Conservation (phyloP, 441 rosid species). For the Gossypium davidsonii region DNA sequence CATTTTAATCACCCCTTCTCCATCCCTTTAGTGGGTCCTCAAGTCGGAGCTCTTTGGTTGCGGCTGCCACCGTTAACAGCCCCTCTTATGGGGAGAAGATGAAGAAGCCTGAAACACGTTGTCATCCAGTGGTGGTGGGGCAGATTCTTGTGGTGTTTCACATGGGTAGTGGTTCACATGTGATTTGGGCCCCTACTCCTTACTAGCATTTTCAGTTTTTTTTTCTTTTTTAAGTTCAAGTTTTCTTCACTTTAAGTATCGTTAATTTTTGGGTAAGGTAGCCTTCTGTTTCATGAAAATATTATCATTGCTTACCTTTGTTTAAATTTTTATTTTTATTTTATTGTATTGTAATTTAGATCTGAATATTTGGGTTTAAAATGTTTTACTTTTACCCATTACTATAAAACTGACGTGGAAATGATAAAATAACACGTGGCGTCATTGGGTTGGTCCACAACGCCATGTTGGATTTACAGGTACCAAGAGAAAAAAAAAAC, state of each 20-base stretch:
- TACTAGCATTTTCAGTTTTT: slow-evolving; percentile 10
- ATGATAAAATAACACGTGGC: no score
- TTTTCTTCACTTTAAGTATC: background rate
- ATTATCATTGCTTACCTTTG: background rate
- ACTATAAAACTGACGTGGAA: no score
- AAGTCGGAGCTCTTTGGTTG: slow-evolving; percentile 57
- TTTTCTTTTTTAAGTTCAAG: background rate
- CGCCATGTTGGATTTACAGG: no score
- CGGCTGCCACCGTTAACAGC: slow-evolving; percentile 56
- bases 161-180: slow-evolving; percentile 62
- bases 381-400: no score
- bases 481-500: no score
- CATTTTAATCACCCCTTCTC: slow-evolving; percentile 20
- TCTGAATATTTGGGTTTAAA: no score
- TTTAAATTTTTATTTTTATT: background rate
- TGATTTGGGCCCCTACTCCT: slow-evolving; percentile 58
- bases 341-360: no score
- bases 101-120: slow-evolving; percentile 29
- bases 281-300: background rate
- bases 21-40: slow-evolving; percentile 74
- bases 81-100: slow-evolving; percentile 52
- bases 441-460: no score
- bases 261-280: background rate
- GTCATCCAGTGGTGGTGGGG: slow-evolving; percentile 37
- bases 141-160: slow-evolving; percentile 42